A percentile compares a stretch with the other conserved stretches of the same genome.
These are phyloP conservation scores for Metschnikowia amazonensis DNA, from an alignment of 805 yeast genomes.

Conservation along the genomic window DNA sequence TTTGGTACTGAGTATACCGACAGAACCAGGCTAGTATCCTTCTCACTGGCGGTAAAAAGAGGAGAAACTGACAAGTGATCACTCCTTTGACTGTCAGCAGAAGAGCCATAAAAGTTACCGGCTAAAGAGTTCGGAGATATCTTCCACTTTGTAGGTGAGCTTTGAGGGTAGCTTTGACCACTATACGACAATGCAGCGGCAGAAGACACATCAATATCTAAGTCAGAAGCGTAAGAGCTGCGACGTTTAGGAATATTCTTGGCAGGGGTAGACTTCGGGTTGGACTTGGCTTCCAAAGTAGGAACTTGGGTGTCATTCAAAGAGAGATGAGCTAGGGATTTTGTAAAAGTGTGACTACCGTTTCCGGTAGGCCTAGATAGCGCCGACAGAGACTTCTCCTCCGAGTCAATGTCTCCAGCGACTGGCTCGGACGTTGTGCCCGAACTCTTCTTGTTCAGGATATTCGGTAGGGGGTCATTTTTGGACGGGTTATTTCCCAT, in stretches of 20 bases:
- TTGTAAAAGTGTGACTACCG: slow-evolving; percentile 15
- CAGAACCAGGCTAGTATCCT: slow-evolving; percentile 39
- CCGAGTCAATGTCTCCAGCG: slow-evolving; percentile 39
- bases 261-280: slow-evolving; percentile 14
- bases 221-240: slow-evolving; percentile 11
- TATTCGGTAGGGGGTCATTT: slow-evolving; percentile 46
- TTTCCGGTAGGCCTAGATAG: slow-evolving; percentile 34
- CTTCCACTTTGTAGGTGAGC: slow-evolving; percentile 9
- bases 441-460: slow-evolving; percentile 28
- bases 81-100: slow-evolving; percentile 42
- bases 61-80: slow-evolving; percentile 29
- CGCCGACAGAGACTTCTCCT: slow-evolving; percentile 39
- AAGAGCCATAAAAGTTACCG: slow-evolving; percentile 27
- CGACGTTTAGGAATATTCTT: slow-evolving; percentile 5
- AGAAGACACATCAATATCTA: slow-evolving; percentile 46
- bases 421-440: slow-evolving; percentile 22
- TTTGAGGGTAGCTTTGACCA: slow-evolving; percentile 2
- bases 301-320: not conserved
- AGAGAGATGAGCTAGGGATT: slow-evolving; percentile 5
- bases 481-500: slow-evolving; percentile 70
- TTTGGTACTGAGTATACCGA: slow-evolving; percentile 25
- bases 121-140: not conserved
- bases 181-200: slow-evolving; percentile 32
- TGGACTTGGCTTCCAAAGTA: slow-evolving; percentile 5
- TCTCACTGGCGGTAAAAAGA: slow-evolving; percentile 30